Evolutionary conservation across 805 yeast species (phyloP), one percentile per base, ranked within the genome.

Genomic region (Candida coquimbonensis): DNA sequence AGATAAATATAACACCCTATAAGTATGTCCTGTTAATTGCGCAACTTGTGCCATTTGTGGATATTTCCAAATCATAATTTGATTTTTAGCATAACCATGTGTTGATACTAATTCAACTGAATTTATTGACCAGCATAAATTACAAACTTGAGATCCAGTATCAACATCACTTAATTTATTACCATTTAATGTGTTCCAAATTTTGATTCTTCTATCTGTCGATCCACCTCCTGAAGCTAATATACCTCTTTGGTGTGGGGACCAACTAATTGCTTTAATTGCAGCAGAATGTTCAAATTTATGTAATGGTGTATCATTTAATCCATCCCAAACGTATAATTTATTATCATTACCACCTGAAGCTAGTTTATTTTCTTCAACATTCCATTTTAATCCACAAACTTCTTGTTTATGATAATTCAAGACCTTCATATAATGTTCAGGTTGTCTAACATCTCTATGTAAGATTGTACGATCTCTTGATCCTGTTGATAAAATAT

Each of bases 161-260:
- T 91, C 95, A n/a, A 86, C 80, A 54, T 88, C 93, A 55, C 80
- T 77, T 12, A 87, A 59, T 48, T 83, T 77, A 24, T 73, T 62
- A 1, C 96, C 96, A 8, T 84, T 86, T 39, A 81, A 66, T 0
- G 96, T 84, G 62, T 90, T 93, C 98, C 98, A 93, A 24, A 89
- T 80, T 63, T 90, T 87, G 54, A 93, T 83, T 36, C 82, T 75
- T 47, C 91, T 80, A 64, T 93, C 99, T 1, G 95, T 90, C 0
- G 98, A 89, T 34, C 99, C 99, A 17, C 99, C 99, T 14, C 99
- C 99, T 2, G 93, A 78, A 1, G 98, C 98, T 45, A 93, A 64
- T 3, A 90, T 74, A 1, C 98, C 97, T 45, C 97, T 71, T 61
- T 88, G 96, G 61, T 93, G 98, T 3, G 99, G 98, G 1, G 95